A percentile compares a stretch with the other conserved stretches of the same genome.
phyloP scores from a whole-genome alignment of 2,329 filamentous ascomycete genomes.

The Teratosphaeria destructans region DNA sequence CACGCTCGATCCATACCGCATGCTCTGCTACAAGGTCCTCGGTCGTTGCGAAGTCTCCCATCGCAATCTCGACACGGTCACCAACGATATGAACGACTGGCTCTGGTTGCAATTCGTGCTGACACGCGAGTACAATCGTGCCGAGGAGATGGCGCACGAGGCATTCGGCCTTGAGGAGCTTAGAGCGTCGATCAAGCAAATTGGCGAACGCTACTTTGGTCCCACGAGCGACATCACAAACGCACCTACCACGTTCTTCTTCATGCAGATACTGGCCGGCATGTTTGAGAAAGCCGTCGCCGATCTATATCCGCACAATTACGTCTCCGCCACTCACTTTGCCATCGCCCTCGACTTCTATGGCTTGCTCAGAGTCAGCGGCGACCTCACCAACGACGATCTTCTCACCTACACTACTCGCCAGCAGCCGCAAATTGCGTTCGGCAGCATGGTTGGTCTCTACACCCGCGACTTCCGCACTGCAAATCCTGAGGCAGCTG shows the following conservation, averaged over 20 bases:
- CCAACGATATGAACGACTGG: conserved; percentile 54
- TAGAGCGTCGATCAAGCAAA: conserved; percentile 71
- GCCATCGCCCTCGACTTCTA: conserved; percentile 83
- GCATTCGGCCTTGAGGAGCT: conserved; percentile 57
- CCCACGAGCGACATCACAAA: conserved; percentile 71
- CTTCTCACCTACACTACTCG: conserved; percentile 56
- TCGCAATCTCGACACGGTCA: conserved; percentile 47
- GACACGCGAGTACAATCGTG: conserved; percentile 50
- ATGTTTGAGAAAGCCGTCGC: conserved; percentile 90
- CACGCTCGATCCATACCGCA: conserved; percentile 84
- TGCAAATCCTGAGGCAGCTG: conserved; percentile 76
- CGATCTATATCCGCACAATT: conserved; percentile 84
- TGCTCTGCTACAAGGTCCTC: conserved; percentile 97
- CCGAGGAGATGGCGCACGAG: conserved; percentile 52
- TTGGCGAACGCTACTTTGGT: conserved; percentile 82
- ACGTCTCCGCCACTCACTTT: conserved; percentile 90
- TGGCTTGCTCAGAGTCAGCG: conserved; percentile 75
- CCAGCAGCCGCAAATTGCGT: conserved; percentile 75
- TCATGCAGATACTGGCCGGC: conserved; percentile 78
- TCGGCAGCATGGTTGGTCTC: conserved; percentile 83
- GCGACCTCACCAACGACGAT: conserved; percentile 65
- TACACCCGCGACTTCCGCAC: conserved; percentile 95
- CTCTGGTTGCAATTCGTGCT: conserved; percentile 56
- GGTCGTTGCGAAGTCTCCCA: conserved; percentile 59
- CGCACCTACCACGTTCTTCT: conserved; percentile 83